These are phyloP conservation scores for Telopea speciosissima DNA, from an alignment of 177 flowering plant species.

Conservation along the genomic window DNA sequence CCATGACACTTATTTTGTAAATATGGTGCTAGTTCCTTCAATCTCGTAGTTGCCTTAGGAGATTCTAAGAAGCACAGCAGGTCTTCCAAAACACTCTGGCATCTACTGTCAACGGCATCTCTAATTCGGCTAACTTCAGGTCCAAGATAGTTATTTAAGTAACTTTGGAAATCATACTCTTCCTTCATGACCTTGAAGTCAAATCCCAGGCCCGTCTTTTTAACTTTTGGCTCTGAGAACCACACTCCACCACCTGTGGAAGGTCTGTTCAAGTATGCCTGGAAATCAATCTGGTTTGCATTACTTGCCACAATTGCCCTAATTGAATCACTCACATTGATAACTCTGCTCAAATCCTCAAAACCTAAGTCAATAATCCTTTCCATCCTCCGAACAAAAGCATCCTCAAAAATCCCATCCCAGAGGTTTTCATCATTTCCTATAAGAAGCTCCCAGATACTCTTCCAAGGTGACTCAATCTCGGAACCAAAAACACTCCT, in stretches of 20 bases:
- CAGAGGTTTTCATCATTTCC: slow-evolving; percentile 70
- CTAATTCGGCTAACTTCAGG: slow-evolving; percentile 71
- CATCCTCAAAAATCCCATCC: slow-evolving; percentile 91
- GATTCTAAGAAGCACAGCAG: slow-evolving; percentile 74
- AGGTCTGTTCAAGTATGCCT: slow-evolving; percentile 46
- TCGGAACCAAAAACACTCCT: slow-evolving; percentile 90
- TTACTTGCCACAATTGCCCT: slow-evolving; percentile 18
- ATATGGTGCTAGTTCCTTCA: slow-evolving; percentile 70
- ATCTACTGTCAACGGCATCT: slow-evolving; percentile 72
- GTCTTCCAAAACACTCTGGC: slow-evolving; percentile 62
- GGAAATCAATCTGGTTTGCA: slow-evolving; percentile 36
- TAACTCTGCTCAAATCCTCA: slow-evolving; percentile 33
- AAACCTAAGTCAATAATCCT: slow-evolving; percentile 51
- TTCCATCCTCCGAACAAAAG: too few relatives aligned
- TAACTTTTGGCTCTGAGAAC: slow-evolving; percentile 60
- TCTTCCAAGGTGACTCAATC: slow-evolving; percentile 89
- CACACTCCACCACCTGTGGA: slow-evolving; percentile 77
- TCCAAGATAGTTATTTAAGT: slow-evolving; percentile 80
- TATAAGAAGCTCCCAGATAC: slow-evolving; percentile 72
- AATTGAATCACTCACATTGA: slow-evolving; percentile 49
- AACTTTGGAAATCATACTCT: slow-evolving; percentile 55
- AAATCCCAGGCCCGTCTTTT: slow-evolving; percentile 30
- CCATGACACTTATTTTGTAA: slow-evolving; percentile 72
- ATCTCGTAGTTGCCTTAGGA: slow-evolving; percentile 63
- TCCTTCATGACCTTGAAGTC: slow-evolving; percentile 33